Percentiles rank a stretch among this genome's conserved stretches.
Evolutionary conservation across 495 filamentous ascomycete species (phyloP).

Genomic region (Penicillium daleae): DNA sequence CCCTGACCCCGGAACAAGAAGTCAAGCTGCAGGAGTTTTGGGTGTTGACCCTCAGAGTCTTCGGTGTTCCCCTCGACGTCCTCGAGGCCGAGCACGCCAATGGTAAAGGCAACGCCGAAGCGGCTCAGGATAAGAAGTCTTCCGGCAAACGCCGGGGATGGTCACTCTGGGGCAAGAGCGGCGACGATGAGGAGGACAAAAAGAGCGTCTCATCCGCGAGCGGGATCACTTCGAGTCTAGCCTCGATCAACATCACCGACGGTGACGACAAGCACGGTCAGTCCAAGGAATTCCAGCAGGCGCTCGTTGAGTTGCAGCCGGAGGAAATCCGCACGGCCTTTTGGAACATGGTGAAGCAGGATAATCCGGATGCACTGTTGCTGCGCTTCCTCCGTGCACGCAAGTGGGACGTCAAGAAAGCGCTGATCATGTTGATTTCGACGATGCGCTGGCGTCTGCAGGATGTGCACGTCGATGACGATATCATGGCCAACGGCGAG

Average conservation of each 20-base stretch:
- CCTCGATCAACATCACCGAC: constrained; percentile 50
- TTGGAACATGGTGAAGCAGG: constrained; percentile 96
- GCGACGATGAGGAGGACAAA: constrained; percentile 60
- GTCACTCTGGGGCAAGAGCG: constrained; percentile 59
- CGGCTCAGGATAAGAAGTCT: constrained; percentile 58
- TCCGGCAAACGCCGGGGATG: constrained; percentile 60
- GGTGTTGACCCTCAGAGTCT: constrained; percentile 75
- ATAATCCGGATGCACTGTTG: constrained; percentile 86
- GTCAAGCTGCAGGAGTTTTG: constrained; percentile 88
- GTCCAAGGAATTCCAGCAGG: constrained; percentile 81
- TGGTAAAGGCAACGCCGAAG: constrained; percentile 18
- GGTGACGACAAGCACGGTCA: constrained; percentile 92
- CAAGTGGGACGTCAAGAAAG: constrained; percentile 95
- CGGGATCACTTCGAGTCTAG: constrained; percentile 35
- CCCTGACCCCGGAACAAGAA: constrained; percentile 85
- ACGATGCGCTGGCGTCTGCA: constrained; percentile 88
- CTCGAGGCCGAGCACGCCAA: constrained; percentile 28
- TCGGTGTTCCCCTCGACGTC: constrained; percentile 60
- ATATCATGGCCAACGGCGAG: constrained; percentile 83
- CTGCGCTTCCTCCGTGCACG: constrained; percentile 89
- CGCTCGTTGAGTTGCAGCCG: constrained; percentile 72
- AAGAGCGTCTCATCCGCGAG: constrained; percentile 35
- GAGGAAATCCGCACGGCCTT: constrained; percentile 80
- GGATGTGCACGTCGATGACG: constrained; percentile 84
- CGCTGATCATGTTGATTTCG: constrained; percentile 89